Evolutionary conservation across 1,139 yeast species (phyloP), one percentile per base, ranked within the genome.

Genomic region (Eremothecium sinecaudum): DNA sequence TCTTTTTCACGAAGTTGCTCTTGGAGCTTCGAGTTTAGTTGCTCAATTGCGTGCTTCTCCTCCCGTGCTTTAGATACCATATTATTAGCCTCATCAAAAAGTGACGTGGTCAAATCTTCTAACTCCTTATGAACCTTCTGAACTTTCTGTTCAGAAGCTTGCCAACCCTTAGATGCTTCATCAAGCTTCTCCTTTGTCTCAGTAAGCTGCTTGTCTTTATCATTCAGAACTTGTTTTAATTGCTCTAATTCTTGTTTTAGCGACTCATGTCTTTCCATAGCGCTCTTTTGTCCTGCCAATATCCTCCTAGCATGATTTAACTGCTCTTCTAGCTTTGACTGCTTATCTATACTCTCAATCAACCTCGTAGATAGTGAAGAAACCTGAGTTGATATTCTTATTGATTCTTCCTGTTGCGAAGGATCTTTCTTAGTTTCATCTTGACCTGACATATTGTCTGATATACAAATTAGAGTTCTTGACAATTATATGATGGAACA

Each of bases 71-170:
- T 71, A 39, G 75, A 72, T 10, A 82, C 94, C 81, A 79, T 80
- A 32, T 69, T 67, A 51, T 81, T 81, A 14, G 94, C 94, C 51
- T 81, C 90, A 47, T 73, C 78, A 53, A 82, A 82, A 28, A 82
- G 59, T 2, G 84, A 73, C 2, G 77, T 83, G 1, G 84, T 72
- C 35, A 83, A 62, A 29, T 82, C 93, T 52, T 80, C 90, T 18
- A 82, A 79, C 53, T 83, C 94, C 13, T 66, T 71, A 39, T 75
- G 69, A 31, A 83, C 58, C 42, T 71, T 68, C 32, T 66, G 63
- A 32, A 73, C 76, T 44, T 79, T 79, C 12, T 63, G 61, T 42
- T 78, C 81, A 1, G 81, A 75, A 11, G 47, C 52, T 3, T 63
- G 41, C 20, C 50, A 53, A 12, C 45, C 53, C 20, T 59, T 55